Evolutionary conservation across 2,329 filamentous ascomycete genomes (phyloP).

Genomic region (Camillea tinctor): DNA sequence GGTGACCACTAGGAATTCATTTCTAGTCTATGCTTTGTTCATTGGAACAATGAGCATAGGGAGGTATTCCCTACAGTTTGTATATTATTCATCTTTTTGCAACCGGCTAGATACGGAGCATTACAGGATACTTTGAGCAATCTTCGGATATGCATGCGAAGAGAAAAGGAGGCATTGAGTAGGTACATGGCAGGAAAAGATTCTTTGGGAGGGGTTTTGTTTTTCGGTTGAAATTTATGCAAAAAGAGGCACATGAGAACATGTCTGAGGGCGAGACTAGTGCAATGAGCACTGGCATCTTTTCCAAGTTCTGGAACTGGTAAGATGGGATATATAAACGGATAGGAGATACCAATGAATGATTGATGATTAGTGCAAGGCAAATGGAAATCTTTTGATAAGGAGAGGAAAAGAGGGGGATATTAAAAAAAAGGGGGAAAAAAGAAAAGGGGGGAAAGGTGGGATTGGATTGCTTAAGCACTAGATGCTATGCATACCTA

Average conservation of each 20-base stretch:
- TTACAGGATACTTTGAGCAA: neutral
- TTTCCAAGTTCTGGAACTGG: neutral
- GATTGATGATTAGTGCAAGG: neutral
- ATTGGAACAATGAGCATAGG: neutral
- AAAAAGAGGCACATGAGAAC: neutral
- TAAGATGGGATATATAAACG: neutral
- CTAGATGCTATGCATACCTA: too few relatives aligned
- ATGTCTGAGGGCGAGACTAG: too few relatives aligned
- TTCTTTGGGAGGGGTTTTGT: too few relatives aligned
- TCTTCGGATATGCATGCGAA: neutral
- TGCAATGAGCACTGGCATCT: neutral
- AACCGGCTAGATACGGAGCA: neutral
- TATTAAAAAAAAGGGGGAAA: too few relatives aligned
- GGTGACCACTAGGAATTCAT: too few relatives aligned
- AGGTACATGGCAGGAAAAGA: neutral
- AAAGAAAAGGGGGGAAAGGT: too few relatives aligned
- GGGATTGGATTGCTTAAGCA: too few relatives aligned
- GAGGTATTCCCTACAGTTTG: neutral
- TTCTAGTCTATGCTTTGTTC: neutral
- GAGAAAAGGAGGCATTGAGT: neutral
- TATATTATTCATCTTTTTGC: neutral
- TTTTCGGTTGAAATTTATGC: neutral
- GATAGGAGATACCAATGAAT: neutral
- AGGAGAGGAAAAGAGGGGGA: too few relatives aligned
- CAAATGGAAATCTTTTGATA: too few relatives aligned